Percentiles rank a stretch among this genome's conserved stretches.
phyloP scores from a whole-genome alignment of 192 early-diverging fungal genomes.

The Backusella australiensis region DNA sequence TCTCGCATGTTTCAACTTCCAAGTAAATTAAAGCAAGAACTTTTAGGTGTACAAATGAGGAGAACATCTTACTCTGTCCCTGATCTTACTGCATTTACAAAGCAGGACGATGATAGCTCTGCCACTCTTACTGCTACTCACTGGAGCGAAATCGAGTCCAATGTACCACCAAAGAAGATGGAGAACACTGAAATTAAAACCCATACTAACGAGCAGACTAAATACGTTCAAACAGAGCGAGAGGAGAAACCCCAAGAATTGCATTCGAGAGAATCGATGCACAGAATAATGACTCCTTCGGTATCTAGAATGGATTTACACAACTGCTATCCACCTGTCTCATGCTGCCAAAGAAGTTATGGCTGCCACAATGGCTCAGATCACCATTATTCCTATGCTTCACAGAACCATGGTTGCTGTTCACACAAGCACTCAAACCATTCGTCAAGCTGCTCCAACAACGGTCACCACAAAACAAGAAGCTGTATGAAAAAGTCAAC shows the following conservation, averaged over 20 bases:
- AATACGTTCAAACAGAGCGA: background rate
- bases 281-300: background rate
- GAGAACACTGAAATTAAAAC: background rate
- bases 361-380: background rate
- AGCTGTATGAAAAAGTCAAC: background rate
- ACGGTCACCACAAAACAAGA: background rate
- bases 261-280: background rate
- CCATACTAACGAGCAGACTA: background rate
- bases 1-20: constrained; percentile 6
- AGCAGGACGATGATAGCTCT: background rate
- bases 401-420: background rate
- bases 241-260: background rate
- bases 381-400: background rate
- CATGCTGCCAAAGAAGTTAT: background rate
- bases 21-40: constrained; percentile 9
- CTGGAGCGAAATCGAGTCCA: background rate
- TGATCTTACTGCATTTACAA: constrained; percentile 2
- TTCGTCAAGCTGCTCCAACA: background rate
- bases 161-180: background rate
- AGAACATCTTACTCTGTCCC: constrained; percentile 21
- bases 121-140: background rate
- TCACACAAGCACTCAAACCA: background rate
- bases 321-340: background rate
- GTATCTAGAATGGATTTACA: background rate
- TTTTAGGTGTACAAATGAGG: background rate